A percentile compares a stretch with the other conserved stretches of the same genome.
Evolutionary conservation across 1,284 basidiomycete species (phyloP).

Genomic region (Pascua guehoae): DNA sequence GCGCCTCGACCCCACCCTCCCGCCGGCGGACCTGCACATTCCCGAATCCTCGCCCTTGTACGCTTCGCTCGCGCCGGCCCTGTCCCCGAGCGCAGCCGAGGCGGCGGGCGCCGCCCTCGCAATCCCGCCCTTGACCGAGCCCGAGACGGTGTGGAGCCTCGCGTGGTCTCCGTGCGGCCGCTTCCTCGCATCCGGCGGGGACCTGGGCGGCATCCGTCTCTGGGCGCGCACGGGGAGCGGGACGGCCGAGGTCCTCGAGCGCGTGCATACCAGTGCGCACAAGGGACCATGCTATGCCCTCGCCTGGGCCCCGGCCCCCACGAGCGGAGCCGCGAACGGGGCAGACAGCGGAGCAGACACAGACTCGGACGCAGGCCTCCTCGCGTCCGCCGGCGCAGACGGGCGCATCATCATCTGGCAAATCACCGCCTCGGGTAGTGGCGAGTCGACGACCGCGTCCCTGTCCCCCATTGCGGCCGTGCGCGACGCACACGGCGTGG

Average conservation of each 20-base stretch:
- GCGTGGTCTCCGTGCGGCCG: slow-evolving; percentile 71
- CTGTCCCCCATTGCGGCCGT: slow-evolving; percentile 29
- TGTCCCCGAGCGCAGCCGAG: slow-evolving; percentile 23
- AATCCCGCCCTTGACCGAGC: slow-evolving; percentile 44
- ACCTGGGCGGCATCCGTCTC: slow-evolving; percentile 52
- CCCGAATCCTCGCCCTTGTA: slow-evolving; percentile 7
- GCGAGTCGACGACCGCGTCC: not conserved
- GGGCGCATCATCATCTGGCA: slow-evolving; percentile 56
- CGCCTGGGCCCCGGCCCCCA: slow-evolving; percentile 25
- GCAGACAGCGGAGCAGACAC: slow-evolving; percentile 6
- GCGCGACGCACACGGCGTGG: slow-evolving; percentile 49
- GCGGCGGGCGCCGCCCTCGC: slow-evolving; percentile 27
- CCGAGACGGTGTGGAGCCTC: slow-evolving; percentile 82
- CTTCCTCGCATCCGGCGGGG: slow-evolving; percentile 64
- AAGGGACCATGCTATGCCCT: slow-evolving; percentile 40
- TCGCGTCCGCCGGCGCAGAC: slow-evolving; percentile 56
- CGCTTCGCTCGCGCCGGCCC: slow-evolving; percentile 3
- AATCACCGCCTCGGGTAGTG: slow-evolving; percentile 27
- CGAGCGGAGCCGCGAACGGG: too few relatives aligned
- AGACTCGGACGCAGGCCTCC: slow-evolving; percentile 47
- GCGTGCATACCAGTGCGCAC: slow-evolving; percentile 38
- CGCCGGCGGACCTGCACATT: slow-evolving; percentile 39
- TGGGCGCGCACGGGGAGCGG: slow-evolving; percentile 47
- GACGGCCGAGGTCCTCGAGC: slow-evolving; percentile 35
- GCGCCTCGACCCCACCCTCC: slow-evolving; percentile 73